Evolutionary conservation across 352 stramenopile species (phyloP).

Genomic region (Phytopythium montanum): DNA sequence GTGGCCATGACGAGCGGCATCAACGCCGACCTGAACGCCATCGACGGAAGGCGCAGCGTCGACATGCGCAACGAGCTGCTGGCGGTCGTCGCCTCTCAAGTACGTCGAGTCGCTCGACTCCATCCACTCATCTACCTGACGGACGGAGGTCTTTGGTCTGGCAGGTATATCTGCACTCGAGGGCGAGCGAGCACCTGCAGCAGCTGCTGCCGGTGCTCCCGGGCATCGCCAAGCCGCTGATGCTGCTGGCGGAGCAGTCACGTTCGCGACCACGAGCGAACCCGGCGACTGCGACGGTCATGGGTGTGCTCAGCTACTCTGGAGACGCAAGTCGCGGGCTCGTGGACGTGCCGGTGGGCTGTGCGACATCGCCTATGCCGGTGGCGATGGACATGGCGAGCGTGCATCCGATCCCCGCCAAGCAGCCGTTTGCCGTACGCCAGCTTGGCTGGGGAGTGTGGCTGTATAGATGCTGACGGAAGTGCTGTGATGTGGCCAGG

Average conservation of each 20-base stretch:
- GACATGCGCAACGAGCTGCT: constrained; percentile 82
- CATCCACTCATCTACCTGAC: background rate
- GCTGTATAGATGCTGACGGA: constrained; percentile 6
- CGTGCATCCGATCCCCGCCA: constrained; percentile 51
- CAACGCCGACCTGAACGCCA: constrained; percentile 55
- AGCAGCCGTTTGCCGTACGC: constrained; percentile 42
- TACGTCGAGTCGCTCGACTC: constrained; percentile 5
- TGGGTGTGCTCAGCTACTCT: constrained; percentile 61
- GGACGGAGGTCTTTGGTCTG: background rate
- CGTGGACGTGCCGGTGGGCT: constrained; percentile 49
- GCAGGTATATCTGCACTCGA: constrained; percentile 61
- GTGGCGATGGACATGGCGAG: constrained; percentile 26
- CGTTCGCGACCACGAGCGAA: constrained; percentile 41
- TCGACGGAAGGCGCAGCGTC: constrained; percentile 52
- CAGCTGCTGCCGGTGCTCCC: constrained; percentile 70
- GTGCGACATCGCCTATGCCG: constrained; percentile 21
- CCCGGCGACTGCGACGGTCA: constrained; percentile 30
- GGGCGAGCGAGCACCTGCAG: constrained; percentile 64
- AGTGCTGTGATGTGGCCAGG: constrained; percentile 16
- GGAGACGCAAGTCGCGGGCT: constrained; percentile 39
- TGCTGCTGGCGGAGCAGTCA: constrained; percentile 50
- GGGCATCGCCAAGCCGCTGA: constrained; percentile 53
- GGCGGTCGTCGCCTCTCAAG: constrained; percentile 66
- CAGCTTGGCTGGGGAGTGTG: background rate
- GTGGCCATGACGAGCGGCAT: constrained; percentile 54